Base-by-base conservation (phyloP, 2,329 filamentous ascomycete genomes). In the Arthrobotrys musiformis region DNA sequence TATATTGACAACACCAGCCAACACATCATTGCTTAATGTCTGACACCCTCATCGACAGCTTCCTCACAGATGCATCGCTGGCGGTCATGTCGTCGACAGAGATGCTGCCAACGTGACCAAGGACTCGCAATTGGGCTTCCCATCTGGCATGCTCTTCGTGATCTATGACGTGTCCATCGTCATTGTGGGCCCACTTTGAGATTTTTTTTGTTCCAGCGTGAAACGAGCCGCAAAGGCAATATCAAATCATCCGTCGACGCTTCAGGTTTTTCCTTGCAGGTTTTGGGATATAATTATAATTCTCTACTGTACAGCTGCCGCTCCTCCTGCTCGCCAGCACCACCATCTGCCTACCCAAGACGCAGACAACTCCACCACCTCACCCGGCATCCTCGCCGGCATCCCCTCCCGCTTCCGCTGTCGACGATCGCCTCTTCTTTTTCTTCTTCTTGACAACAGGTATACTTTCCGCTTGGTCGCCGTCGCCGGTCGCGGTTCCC, bases 401-500 rank as follows among this genome's bases (percentile, higher is more conserved):
- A 52, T 75, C 78, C 44, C 58, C 70, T 50, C 74, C 79, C 30
- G 81, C 80, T 62, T 81, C 80, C 28, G 72, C 80, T n/a, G 79
- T 79, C 76, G 69, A 82, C 73, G 80, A 78, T 66, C 82, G 84
- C 79, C 83, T 83, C 33, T 81, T 82, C 80, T 85, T 87, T 81
- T 86, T 86, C 83, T 87, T 88, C 84, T 89, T 90, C 81, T 85
- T 86, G 42, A 80, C 79, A 54, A 80, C 76, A 19, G 66, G 75
- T 50, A 78, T 74, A n/a, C 64, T 62, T 30, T 46, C 33, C 40
- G 35, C 33, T 50, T 22, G 0, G 24, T 30, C 50, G 48, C 63
- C 64, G n/a, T n/a, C n/a, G n/a, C n/a, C n/a, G n/a, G n/a, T n/a
- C n/a, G n/a, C n/a, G 17, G 46, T 28, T 66, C 37, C 40, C 26